These are phyloP conservation scores for Trifolium subterraneum DNA, from an alignment of 306 rosid genomes.

Conservation along the genomic window DNA sequence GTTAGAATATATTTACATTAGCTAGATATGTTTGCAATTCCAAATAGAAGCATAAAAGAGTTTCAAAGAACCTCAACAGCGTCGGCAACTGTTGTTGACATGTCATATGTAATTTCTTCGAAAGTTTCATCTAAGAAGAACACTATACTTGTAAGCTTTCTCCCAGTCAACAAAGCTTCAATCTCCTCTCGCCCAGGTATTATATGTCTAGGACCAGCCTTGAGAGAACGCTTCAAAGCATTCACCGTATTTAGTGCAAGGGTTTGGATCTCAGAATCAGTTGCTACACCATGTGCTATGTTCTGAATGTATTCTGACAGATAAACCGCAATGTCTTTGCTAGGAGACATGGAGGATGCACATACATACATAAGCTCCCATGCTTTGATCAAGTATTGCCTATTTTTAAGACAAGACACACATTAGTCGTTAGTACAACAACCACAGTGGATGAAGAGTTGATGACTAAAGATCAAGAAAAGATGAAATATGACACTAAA, in stretches of 20 bases:
- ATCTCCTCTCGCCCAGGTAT: slow-evolving; percentile 94
- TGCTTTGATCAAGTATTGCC: slow-evolving; percentile 85
- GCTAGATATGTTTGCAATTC: slow-evolving; percentile 35
- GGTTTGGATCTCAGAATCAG: slow-evolving; percentile 75
- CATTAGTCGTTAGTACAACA: slow-evolving; percentile 30
- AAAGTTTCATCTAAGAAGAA: slow-evolving; percentile 95
- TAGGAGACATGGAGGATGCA: slow-evolving; percentile 94
- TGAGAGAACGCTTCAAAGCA: slow-evolving; percentile 86
- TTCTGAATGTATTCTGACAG: slow-evolving; percentile 87
- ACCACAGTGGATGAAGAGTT: slow-evolving; percentile 11
- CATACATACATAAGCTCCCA: slow-evolving; percentile 95
- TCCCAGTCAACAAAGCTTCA: slow-evolving; percentile 81
- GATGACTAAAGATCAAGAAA: slow-evolving; percentile 10
- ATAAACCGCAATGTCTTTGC: slow-evolving; percentile 87
- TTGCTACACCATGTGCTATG: slow-evolving; percentile 62
- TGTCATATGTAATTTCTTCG: slow-evolving; percentile 92
- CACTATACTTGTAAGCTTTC: slow-evolving; percentile 89
- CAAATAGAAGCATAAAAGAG: slow-evolving; percentile 30
- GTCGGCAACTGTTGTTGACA: slow-evolving; percentile 92
- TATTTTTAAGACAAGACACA: slow-evolving; percentile 42
- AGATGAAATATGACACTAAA: slow-evolving; percentile 29
- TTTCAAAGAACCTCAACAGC: slow-evolving; percentile 81
- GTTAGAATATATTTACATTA: slow-evolving; percentile 7
- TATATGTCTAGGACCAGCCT: slow-evolving; percentile 92
- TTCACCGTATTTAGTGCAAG: slow-evolving; percentile 80